These are phyloP conservation scores for Colletotrichum sp. DNA, from an alignment of 2,329 filamentous ascomycete species.

Conservation along the genomic window DNA sequence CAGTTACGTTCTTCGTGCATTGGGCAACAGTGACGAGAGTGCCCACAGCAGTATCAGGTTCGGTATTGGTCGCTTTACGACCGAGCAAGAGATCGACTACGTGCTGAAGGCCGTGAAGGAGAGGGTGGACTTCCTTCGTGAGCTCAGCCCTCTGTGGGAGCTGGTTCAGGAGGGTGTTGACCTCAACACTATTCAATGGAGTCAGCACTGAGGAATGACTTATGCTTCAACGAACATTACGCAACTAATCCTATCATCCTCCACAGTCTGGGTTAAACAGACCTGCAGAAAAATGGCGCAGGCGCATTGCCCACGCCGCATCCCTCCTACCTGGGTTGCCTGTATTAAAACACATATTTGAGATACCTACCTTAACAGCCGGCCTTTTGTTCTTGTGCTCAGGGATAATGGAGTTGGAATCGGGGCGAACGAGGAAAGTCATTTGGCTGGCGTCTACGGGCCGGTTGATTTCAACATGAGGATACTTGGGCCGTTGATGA, in stretches of 20 bases:
- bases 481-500: not conserved
- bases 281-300: not conserved
- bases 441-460: not conserved
- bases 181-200: constrained; percentile 97
- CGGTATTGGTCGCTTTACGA: constrained; percentile 96
- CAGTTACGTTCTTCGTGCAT: constrained; percentile 91
- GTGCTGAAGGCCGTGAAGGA: constrained; percentile 93
- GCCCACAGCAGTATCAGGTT: constrained; percentile 98
- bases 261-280: not conserved
- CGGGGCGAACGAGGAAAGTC: not conserved
- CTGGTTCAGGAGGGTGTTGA: constrained; percentile 96
- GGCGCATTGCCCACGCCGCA: not conserved
- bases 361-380: constrained; percentile 20
- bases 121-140: constrained; percentile 89
- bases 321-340: not conserved
- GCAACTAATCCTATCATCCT: not conserved
- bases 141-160: constrained; percentile 96
- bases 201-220: constrained; percentile 74
- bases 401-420: constrained; percentile 17
- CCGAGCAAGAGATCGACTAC: constrained; percentile 94
- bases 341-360: constrained; percentile 21
- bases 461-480: not conserved
- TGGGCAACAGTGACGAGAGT: constrained; percentile 96
- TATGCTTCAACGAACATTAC: not conserved
- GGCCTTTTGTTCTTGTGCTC: constrained; percentile 20